These are phyloP conservation scores for Rhazya stricta DNA, from an alignment of 257 asterid species.

Conservation along the genomic window DNA sequence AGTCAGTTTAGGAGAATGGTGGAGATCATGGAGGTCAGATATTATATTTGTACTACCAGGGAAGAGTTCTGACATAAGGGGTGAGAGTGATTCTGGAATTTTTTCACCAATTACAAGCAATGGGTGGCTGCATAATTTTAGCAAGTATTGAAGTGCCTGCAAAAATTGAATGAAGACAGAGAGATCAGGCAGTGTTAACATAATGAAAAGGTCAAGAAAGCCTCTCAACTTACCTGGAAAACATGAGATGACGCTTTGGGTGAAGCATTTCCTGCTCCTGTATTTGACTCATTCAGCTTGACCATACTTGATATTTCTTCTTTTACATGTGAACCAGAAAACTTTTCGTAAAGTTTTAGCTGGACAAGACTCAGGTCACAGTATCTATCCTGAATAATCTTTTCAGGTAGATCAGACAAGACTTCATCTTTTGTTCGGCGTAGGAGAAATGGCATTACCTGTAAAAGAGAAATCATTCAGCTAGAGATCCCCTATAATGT, in stretches of 20 bases:
- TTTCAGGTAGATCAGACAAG: constrained; percentile 93
- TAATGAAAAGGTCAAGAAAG: constrained; percentile 4
- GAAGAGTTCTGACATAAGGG: constrained; percentile 64
- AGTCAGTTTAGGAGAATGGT: constrained; percentile 92
- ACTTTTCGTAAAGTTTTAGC: constrained; percentile 79
- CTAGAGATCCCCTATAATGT: background rate
- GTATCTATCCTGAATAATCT: constrained; percentile 96
- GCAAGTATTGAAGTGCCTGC: constrained; percentile 96
- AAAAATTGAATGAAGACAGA: constrained; percentile 18
- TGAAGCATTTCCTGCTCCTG: constrained; percentile 41
- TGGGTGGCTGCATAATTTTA: constrained; percentile 98
- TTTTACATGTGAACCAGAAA: constrained; percentile 89
- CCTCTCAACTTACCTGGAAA: constrained; percentile 67
- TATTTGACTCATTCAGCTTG: constrained; percentile 57
- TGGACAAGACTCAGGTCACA: constrained; percentile 96
- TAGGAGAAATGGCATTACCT: constrained; percentile 98
- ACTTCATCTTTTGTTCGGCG: constrained; percentile 98
- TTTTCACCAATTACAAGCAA: constrained; percentile 81
- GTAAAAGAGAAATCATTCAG: constrained; percentile 30
- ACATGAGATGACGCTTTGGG: constrained; percentile 93
- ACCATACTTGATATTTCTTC: constrained; percentile 84
- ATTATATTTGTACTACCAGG: constrained; percentile 58
- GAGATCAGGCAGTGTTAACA: constrained; percentile 21
- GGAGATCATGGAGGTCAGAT: constrained; percentile 78
- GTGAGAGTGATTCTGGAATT: constrained; percentile 65